These are phyloP conservation scores for Penicillium sp. DNA, from an alignment of 2,329 filamentous ascomycete species.

Conservation along the genomic window DNA sequence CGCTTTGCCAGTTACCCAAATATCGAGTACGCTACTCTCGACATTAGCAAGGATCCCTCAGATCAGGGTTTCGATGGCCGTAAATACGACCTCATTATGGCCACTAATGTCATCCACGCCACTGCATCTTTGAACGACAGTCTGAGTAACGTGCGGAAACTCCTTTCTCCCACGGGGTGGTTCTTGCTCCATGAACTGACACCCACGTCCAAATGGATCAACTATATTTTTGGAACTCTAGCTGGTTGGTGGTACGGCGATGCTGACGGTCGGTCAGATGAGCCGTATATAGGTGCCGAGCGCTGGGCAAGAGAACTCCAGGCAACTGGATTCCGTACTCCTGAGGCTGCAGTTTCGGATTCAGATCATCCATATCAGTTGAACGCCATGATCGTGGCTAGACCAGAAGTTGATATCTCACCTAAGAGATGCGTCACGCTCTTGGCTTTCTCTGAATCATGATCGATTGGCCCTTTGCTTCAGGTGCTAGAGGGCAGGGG, in stretches of 20 bases:
- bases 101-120: constrained; percentile 29
- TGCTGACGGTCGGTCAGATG: constrained; percentile 13
- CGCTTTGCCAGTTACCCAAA: constrained; percentile 18
- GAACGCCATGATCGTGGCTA: constrained; percentile 5
- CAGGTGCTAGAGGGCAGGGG: constrained; percentile 1
- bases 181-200: constrained; percentile 46
- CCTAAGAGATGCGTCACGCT: neutral
- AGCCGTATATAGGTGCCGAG: constrained; percentile 16
- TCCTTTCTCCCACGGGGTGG: constrained; percentile 43
- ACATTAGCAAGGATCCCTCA: constrained; percentile 27
- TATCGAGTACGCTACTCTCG: constrained; percentile 29
- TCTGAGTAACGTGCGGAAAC: constrained; percentile 22
- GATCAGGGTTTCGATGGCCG: constrained; percentile 28
- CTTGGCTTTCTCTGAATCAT: neutral
- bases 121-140: constrained; percentile 21
- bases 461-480: neutral
- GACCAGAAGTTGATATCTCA: neutral
- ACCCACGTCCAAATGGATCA: constrained; percentile 10
- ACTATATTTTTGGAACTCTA: constrained; percentile 33
- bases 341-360: constrained; percentile 8
- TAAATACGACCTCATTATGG: constrained; percentile 34
- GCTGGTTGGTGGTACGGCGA: constrained; percentile 41
- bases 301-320: constrained; percentile 18
- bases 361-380: constrained; percentile 8
- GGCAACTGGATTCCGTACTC: constrained; percentile 15